Evolutionary conservation across 345 rosid genomes (phyloP).

Genomic region (Dimocarpus longan): DNA sequence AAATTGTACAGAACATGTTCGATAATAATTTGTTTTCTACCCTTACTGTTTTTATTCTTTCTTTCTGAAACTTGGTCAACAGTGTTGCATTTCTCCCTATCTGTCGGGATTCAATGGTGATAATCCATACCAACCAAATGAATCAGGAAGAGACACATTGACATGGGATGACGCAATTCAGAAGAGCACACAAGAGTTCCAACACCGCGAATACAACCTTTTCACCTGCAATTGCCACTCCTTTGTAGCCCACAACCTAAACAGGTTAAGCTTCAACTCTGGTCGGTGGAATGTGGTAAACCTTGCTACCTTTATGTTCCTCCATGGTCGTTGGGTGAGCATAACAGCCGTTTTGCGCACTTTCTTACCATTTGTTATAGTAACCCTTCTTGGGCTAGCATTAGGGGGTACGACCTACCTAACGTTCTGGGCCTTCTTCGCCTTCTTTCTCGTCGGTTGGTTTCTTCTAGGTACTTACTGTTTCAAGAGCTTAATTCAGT

Average conservation of each 20-base stretch:
- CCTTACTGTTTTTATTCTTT: conserved; percentile 1
- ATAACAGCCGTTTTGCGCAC: conserved; percentile 54
- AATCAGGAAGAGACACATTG: conserved; percentile 36
- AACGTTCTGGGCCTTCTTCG: conserved; percentile 48
- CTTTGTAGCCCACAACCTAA: conserved; percentile 87
- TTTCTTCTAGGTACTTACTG: conserved; percentile 79
- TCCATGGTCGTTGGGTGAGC: conserved; percentile 83
- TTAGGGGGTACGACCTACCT: conserved; percentile 71
- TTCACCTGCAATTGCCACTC: conserved; percentile 97
- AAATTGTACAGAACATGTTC: not conserved
- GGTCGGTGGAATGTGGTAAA: conserved; percentile 94
- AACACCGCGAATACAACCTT: conserved; percentile 75
- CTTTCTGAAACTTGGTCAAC: conserved; percentile 29
- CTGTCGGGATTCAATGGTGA: conserved; percentile 38
- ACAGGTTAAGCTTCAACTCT: conserved; percentile 66
- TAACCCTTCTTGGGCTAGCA: conserved; percentile 53
- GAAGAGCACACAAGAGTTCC: conserved; percentile 80
- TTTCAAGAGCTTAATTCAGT: conserved; percentile 67
- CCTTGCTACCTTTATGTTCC: conserved; percentile 65
- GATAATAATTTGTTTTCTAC: not conserved
- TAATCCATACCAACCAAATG: conserved; percentile 32
- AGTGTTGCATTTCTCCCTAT: conserved; percentile 42
- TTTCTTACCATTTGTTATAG: conserved; percentile 54
- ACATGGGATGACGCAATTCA: conserved; percentile 77
- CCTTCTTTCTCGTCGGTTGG: conserved; percentile 71